These are phyloP conservation scores for Elaeis oleifera DNA, from an alignment of 202 grass and related monocot species.

Conservation along the genomic window DNA sequence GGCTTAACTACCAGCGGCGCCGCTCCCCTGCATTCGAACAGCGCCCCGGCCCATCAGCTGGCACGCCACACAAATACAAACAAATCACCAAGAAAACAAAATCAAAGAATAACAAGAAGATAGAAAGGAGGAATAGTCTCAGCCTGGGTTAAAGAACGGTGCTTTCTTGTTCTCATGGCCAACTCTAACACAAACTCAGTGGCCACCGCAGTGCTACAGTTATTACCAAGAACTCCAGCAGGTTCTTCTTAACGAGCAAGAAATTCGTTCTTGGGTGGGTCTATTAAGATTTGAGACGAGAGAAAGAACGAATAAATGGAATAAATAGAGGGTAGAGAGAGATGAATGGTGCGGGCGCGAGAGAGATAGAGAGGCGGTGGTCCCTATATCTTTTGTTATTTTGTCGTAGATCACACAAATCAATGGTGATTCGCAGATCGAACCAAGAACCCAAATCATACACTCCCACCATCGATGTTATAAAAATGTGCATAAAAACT, in stretches of 20 bases:
- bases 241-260: too few species aligned
- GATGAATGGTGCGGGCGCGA: background rate
- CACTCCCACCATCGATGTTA: background rate
- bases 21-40: constrained; percentile 12
- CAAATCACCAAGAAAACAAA: too few species aligned
- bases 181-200: too few species aligned
- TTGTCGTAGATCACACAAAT: constrained; percentile 14
- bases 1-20: background rate
- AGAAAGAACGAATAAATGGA: background rate
- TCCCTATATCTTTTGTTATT: too few species aligned
- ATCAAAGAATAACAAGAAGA: too few species aligned
- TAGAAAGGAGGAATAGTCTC: too few species aligned
- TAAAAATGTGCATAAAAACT: background rate
- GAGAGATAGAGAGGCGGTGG: background rate
- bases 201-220: too few species aligned
- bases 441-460: background rate
- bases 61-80: background rate
- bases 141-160: too few species aligned
- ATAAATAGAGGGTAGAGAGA: background rate
- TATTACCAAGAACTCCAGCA: too few species aligned
- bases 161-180: too few species aligned
- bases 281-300: background rate
- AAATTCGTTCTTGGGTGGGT: too few species aligned
- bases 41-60: background rate
- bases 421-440: constrained; percentile 12